Conservation (phyloP, 306 rosid species). For the Lathyrus sativus region DNA sequence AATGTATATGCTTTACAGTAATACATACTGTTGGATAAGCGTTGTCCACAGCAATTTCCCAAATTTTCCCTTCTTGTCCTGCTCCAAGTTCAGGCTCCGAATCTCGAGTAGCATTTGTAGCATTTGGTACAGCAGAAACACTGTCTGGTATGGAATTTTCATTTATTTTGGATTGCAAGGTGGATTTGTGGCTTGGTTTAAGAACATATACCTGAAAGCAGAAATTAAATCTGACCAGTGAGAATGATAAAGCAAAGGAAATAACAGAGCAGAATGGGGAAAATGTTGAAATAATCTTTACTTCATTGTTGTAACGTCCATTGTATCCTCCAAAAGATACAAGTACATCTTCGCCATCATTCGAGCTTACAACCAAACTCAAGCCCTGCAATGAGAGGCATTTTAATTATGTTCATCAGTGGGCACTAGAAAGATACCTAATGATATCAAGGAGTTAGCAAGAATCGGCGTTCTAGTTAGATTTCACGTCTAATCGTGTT, state of each 20-base stretch:
- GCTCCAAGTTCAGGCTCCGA: slow-evolving; percentile 71
- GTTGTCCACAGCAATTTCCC: slow-evolving; percentile 78
- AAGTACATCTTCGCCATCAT: slow-evolving; percentile 75
- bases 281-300: slow-evolving; percentile 41
- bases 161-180: slow-evolving; percentile 70
- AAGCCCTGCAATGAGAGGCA: slow-evolving; percentile 66
- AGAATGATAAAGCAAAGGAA: slow-evolving; percentile 27
- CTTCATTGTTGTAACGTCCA: slow-evolving; percentile 91
- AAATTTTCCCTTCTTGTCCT: slow-evolving; percentile 74
- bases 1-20: slow-evolving; percentile 27
- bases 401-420: slow-evolving; percentile 29
- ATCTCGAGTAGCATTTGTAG: slow-evolving; percentile 73
- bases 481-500: slow-evolving; percentile 25
- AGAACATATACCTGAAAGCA: slow-evolving; percentile 72
- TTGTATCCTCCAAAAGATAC: slow-evolving; percentile 91
- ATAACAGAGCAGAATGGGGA: slow-evolving; percentile 27
- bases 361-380: slow-evolving; percentile 81
- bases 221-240: slow-evolving; percentile 33
- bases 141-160: slow-evolving; percentile 67
- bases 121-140: slow-evolving; percentile 67
- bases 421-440: slow-evolving; percentile 23
- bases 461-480: slow-evolving; percentile 11
- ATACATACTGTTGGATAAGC: slow-evolving; percentile 59
- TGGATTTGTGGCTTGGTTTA: slow-evolving; percentile 92
- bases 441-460: slow-evolving; percentile 12